Evolutionary conservation across 2,329 filamentous ascomycete genomes (phyloP).

Genomic region (Cercospora janseana): DNA sequence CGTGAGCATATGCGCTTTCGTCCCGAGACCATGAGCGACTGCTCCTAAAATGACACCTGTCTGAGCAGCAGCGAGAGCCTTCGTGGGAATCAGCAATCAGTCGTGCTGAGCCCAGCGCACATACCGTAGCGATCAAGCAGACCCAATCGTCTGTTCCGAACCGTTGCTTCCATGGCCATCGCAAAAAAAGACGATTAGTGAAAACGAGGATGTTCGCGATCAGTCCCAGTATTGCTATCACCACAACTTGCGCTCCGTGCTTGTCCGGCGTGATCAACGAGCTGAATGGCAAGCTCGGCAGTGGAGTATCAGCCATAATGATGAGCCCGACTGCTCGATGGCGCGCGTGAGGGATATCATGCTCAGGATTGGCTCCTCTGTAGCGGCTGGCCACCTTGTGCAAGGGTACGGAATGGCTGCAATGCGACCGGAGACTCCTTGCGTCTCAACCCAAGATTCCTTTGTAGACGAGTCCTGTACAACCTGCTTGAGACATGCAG

Average conservation of each 20-base stretch:
- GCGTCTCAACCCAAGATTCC: no score
- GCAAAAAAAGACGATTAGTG: constrained; percentile 3
- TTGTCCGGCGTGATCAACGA: constrained; percentile 21
- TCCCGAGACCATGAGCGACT: constrained; percentile 6
- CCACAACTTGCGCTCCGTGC: constrained; percentile 18
- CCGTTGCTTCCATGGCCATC: constrained; percentile 9
- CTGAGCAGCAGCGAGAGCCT: constrained; percentile 2
- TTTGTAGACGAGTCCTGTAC: no score
- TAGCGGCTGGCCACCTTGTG: no score
- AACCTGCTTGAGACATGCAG: no score
- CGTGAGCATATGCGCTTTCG: background rate
- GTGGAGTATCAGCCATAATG: constrained; percentile 10
- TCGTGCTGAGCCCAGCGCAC: background rate
- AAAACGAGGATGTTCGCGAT: constrained; percentile 14
- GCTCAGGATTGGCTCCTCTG: no score
- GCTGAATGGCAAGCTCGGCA: constrained; percentile 16
- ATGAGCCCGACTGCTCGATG: no score
- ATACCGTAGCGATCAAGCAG: constrained; percentile 12
- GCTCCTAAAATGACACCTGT: constrained; percentile 6
- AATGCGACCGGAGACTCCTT: no score
- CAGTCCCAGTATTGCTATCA: constrained; percentile 20
- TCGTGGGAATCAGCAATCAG: constrained; percentile 2
- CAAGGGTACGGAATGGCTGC: no score
- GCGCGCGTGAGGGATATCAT: no score
- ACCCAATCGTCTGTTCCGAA: constrained; percentile 13